Evolutionary conservation across 2,329 filamentous ascomycete genomes (phyloP), one percentile per base, ranked within the genome.

Genomic region (Xylaria arbuscula): DNA sequence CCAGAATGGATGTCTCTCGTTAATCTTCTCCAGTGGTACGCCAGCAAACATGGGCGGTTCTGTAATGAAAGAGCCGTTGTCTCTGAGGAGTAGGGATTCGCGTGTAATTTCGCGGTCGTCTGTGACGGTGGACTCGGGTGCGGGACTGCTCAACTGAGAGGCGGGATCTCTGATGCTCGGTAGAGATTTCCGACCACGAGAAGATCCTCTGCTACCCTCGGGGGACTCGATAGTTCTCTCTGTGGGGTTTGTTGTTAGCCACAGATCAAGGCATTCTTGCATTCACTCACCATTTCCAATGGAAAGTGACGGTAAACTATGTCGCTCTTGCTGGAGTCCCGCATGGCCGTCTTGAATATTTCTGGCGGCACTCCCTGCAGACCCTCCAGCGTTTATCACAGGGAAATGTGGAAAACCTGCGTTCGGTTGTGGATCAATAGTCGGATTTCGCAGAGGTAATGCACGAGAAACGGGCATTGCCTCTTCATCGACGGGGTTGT

Each of bases 1-100:
- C 87, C 87, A 89, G 74, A 88, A 88, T 0, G 85, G 83, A 48
- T 89, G 83, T 8, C 73, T 76, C 17, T 81, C 78, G 48, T 81
- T 76, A 57, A 89, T 87, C 73, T 86, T 86, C 45, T 79, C 82
- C 2, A 88, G 70, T 0, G 87, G 87, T 0, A 88, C 85, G 1
- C 85, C 86, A 36, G 80, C 80, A 72, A 87, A 84, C 71, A 86
- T 83, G 24, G 83, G 80, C 0, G 87, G 87, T 53, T 83, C 83
- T 0, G 83, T 84, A 55, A 86, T 86, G 4, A 84, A 76, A 8
- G 72, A 76, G 55, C 86, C 86, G 62, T 89, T 80, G 64, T 89
- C 79, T 34, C 76, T 80, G 5, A 89, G 78, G 5, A 79, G 72
- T 11, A 89, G 78, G 2, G 75, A 83, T 0, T 81, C 80, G 38